Evolutionary conservation across 108 stramenopile genomes (phyloP).

Genomic region (Pseudonitzschia multistriata): DNA sequence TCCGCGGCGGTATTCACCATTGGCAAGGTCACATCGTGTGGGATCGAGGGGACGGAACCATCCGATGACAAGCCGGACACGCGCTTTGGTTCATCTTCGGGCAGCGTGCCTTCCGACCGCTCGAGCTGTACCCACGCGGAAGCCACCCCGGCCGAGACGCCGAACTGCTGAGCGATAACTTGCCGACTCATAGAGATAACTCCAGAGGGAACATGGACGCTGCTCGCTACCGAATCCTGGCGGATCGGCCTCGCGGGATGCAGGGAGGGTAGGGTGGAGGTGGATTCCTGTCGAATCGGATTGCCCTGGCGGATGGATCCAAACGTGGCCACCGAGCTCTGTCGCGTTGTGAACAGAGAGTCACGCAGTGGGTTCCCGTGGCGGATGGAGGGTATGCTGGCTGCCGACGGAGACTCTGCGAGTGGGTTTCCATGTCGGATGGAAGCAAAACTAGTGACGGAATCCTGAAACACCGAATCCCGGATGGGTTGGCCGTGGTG

Average conservation of each 20-base stretch:
- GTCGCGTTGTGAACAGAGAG: conserved; percentile 25
- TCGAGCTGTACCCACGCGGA: conserved; percentile 13
- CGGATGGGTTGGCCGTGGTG: conserved; percentile 26
- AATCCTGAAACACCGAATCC: conserved; percentile 32
- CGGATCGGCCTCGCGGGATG: conserved; percentile 33
- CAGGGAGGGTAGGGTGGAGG: conserved; percentile 38
- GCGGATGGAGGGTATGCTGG: conserved; percentile 39
- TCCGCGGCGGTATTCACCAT: neutral
- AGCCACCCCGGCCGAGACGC: conserved; percentile 10
- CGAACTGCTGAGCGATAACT: neutral
- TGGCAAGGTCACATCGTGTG: neutral
- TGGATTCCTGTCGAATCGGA: conserved; percentile 33
- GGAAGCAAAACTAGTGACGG: conserved; percentile 23
- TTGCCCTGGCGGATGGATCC: conserved; percentile 26
- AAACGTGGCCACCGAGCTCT: conserved; percentile 28
- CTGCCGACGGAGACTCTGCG: conserved; percentile 16
- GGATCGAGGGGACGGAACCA: neutral
- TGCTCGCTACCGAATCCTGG: conserved; percentile 28
- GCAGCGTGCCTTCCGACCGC: neutral
- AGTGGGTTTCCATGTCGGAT: conserved; percentile 33
- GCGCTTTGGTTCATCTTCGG: neutral
- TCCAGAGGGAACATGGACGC: conserved; percentile 24
- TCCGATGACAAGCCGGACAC: neutral
- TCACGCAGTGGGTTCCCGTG: conserved; percentile 27
- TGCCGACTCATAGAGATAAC: conserved; percentile 16